Evolutionary conservation across 2,329 filamentous ascomycete species (phyloP), one percentile per base, ranked within the genome.

Genomic region (Claviceps lovelessii): DNA sequence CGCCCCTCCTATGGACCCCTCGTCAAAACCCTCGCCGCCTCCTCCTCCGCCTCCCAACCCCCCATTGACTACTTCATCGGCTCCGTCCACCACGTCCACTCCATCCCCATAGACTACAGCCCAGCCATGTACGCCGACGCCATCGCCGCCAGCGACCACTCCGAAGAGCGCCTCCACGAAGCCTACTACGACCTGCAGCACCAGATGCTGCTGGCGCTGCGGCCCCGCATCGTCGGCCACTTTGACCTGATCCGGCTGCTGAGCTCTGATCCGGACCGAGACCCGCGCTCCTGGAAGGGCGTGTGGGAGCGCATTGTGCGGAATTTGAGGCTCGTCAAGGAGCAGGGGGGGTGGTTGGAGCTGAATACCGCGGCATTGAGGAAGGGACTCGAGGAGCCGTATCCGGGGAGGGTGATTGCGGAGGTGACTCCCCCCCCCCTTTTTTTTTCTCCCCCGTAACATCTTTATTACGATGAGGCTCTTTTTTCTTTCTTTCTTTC

Each of bases 321-420:
- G 55, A 97, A 97, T 67, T 71, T 98, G 62, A 71, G 77, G 57
- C 79, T 82, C 57, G 77, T 91, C 41, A 79, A 76, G 23, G 74
- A 74, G 44, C 91, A 94, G 66, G 88, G 85, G 15, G 91, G 88
- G 0, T 79, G 93, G 69, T 66, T 98, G 57, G 93, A 98, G 77
- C 78, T 95, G 64, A 98, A 98, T 69, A 90, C 86, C 51, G 84
- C 87, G 44, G 90, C 83, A 23, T 67, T 97, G 69, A 79, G 93
- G 59, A 98, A 98, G 73, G 93, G 91, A 5, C 80, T 97, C 70
- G 79, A 74, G 23, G 90, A 97, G 73, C 89, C 91, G 49, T 98
- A 98, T 74, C 93, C 93, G 0, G 83, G 83, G 58, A 77, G 80
- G 54, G 76, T 81, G 62, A 85, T 98, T 64, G 89, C 89, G 62